These are phyloP conservation scores for Chlamydomonas eustigma DNA, from an alignment of 139 green algal species.

Conservation along the genomic window DNA sequence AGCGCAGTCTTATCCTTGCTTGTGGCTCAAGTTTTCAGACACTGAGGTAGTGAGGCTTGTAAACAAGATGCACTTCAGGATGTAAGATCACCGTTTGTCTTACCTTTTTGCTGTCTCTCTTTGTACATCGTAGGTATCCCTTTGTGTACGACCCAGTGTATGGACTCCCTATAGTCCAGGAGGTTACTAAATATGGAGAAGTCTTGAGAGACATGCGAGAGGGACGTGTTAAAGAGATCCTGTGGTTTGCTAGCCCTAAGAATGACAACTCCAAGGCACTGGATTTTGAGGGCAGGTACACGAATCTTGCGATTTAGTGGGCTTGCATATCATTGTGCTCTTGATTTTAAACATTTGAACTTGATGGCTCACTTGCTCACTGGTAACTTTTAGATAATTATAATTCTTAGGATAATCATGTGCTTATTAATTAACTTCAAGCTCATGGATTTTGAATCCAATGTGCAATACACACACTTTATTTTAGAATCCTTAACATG, in stretches of 20 bases:
- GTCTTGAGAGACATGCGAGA: slow-evolving; percentile 64
- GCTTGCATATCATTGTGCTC: too few species aligned
- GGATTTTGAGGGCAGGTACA: neutral
- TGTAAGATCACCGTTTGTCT: neutral
- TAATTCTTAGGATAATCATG: too few species aligned
- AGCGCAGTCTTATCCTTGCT: too few species aligned
- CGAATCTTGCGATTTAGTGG: too few species aligned
- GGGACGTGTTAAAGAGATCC: slow-evolving; percentile 40
- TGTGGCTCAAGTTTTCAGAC: too few species aligned
- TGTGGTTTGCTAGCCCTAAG: too few species aligned
- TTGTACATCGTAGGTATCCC: slow-evolving; percentile 27
- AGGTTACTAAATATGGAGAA: slow-evolving; percentile 45
- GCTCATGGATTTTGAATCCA: neutral
- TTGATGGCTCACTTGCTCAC: too few species aligned
- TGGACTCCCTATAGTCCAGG: slow-evolving; percentile 48
- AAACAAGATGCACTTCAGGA: neutral
- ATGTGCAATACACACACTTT: neutral
- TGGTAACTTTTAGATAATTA: too few species aligned
- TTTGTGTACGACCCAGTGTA: slow-evolving; percentile 59
- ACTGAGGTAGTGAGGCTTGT: too few species aligned
- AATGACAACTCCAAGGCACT: neutral
- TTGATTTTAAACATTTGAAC: too few species aligned
- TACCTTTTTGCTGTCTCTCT: neutral
- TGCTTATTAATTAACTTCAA: neutral
- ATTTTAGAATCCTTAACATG: neutral